A percentile compares a stretch with the other conserved stretches of the same genome.
These are phyloP conservation scores for Articulospora tetracladia DNA, from an alignment of 495 filamentous ascomycete genomes.

Conservation along the genomic window DNA sequence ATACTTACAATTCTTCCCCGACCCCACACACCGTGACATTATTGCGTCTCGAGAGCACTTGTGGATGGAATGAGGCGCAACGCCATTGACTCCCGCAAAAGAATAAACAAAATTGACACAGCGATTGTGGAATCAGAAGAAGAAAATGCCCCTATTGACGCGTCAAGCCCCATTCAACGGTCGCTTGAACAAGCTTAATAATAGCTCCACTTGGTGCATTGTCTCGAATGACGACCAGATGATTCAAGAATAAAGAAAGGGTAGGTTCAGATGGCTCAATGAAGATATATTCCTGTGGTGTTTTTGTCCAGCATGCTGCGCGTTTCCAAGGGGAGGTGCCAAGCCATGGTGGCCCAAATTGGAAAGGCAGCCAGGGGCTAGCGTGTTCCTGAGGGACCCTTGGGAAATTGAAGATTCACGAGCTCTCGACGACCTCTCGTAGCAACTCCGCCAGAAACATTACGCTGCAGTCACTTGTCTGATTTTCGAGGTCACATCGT, in stretches of 20 bases:
- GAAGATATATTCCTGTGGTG: not conserved
- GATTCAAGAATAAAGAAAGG: too few species aligned
- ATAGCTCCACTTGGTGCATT: not conserved
- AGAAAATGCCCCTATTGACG: not conserved
- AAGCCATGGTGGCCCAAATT: not conserved
- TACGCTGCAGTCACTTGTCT: not conserved
- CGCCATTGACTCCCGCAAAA: not conserved
- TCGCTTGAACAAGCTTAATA: not conserved
- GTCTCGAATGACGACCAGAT: not conserved
- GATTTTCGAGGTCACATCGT: slow-evolving; percentile 1
- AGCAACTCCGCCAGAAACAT: not conserved
- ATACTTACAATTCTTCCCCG: too few species aligned
- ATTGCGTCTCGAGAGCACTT: too few species aligned
- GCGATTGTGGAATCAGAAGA: not conserved
- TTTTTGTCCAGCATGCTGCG: not conserved
- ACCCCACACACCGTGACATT: too few species aligned
- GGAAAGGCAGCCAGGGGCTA: not conserved
- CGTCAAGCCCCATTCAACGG: too few species aligned
- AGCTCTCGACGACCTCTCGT: too few species aligned
- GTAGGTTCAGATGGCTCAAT: not conserved
- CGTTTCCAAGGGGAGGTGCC: not conserved
- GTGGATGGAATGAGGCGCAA: too few species aligned
- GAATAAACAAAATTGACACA: not conserved
- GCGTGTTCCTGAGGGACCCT: not conserved
- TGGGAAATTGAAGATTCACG: not conserved